Percentiles rank a stretch among this genome's conserved stretches.
phyloP scores from a whole-genome alignment of 306 rosid genomes.

The Acacia acuminata region DNA sequence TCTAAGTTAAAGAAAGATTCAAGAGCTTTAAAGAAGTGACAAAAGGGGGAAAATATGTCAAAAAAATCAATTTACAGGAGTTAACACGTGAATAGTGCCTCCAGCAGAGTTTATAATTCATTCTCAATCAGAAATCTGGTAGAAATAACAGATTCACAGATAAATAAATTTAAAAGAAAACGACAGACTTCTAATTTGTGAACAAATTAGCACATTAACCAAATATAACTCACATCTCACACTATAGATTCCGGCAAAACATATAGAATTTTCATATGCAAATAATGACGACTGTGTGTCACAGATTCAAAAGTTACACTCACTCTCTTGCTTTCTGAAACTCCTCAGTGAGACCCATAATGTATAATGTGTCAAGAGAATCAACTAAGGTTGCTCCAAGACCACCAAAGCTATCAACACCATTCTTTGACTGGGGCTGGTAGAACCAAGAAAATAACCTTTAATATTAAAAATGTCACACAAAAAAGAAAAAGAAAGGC shows the following conservation, averaged over 20 bases:
- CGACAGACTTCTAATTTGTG: constrained; percentile 2
- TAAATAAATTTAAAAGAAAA: not conserved
- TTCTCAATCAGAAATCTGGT: not conserved
- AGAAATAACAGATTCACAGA: not conserved
- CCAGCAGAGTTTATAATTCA: constrained; percentile 7
- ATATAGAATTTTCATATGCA: constrained; percentile 10
- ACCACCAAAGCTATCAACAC: constrained; percentile 97
- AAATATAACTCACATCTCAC: constrained; percentile 1
- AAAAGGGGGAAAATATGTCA: constrained; percentile 3
- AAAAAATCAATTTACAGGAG: constrained; percentile 25
- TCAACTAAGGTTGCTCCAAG: constrained; percentile 98
- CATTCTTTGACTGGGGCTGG: constrained; percentile 94
- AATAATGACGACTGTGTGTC: not conserved
- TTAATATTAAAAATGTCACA: constrained; percentile 30
- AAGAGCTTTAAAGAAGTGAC: constrained; percentile 9
- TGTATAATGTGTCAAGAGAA: constrained; percentile 90
- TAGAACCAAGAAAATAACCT: constrained; percentile 32
- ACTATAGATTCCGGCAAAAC: constrained; percentile 20
- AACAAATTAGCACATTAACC: constrained; percentile 7
- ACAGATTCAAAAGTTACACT: constrained; percentile 45
- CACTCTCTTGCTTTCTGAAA: constrained; percentile 92
- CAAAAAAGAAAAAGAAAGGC: not conserved
- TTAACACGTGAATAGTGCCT: constrained; percentile 21
- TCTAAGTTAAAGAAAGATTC: constrained; percentile 2
- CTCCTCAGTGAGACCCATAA: constrained; percentile 93